Conservation (phyloP, 2,329 filamentous ascomycete genomes). For the Talaromyces atroroseus region DNA sequence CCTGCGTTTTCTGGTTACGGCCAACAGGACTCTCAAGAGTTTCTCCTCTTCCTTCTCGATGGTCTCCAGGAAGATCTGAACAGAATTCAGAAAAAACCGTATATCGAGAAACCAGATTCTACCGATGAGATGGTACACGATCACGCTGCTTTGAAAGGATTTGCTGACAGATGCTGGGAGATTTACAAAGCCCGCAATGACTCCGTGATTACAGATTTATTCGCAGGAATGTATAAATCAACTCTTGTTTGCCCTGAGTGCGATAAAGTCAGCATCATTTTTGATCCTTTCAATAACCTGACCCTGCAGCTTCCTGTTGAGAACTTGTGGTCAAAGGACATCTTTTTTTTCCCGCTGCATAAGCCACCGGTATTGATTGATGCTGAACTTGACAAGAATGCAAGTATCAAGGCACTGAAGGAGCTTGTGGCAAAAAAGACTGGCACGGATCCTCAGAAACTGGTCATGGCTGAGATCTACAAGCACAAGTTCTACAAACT, state of each 20-base stretch:
- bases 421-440: conserved; percentile 53
- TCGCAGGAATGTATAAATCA: conserved; percentile 97
- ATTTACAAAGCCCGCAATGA: conserved; percentile 91
- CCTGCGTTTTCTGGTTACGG: conserved; percentile 88
- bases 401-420: conserved; percentile 51
- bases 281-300: conserved; percentile 93
- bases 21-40: conserved; percentile 96
- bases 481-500: conserved; percentile 80
- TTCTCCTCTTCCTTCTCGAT: conserved; percentile 89
- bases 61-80: conserved; percentile 93
- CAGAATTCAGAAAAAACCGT: conserved; percentile 89
- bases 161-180: conserved; percentile 84
- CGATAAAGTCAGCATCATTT: conserved; percentile 94
- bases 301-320: conserved; percentile 86
- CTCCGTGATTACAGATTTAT: conserved; percentile 90
- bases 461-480: conserved; percentile 82
- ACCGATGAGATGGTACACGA: conserved; percentile 93
- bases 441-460: conserved; percentile 46
- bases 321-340: conserved; percentile 67
- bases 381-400: conserved; percentile 68
- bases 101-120: conserved; percentile 95
- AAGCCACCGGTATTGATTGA: conserved; percentile 65
- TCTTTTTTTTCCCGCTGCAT: conserved; percentile 73
- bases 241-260: conserved; percentile 88
- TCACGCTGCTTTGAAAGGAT: conserved; percentile 69